Conservation (phyloP, 352 stramenopile species). For the Blastocystis sp. region DNA sequence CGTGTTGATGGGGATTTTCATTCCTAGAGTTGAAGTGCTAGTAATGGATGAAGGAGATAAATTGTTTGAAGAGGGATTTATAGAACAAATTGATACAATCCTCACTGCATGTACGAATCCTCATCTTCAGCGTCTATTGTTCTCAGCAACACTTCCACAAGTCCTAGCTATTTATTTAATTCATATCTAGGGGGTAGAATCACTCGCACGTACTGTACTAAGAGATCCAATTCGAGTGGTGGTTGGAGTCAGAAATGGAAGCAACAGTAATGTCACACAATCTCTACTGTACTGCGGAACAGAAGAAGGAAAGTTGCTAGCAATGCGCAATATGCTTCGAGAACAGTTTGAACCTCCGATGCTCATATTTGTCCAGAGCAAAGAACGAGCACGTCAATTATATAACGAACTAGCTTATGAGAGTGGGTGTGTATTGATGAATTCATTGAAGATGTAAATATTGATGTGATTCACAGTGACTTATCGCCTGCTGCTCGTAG, state of each 20-base stretch:
- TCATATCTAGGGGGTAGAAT: conserved; percentile 78
- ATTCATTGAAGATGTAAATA: conserved; percentile 72
- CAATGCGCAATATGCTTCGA: conserved; percentile 86
- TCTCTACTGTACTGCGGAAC: conserved; percentile 95
- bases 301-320: conserved; percentile 97
- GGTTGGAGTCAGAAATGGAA: conserved; percentile 86
- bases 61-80: conserved; percentile 86
- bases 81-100: conserved; percentile 92
- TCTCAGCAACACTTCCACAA: conserved; percentile 93
- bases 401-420: conserved; percentile 97
- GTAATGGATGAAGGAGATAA: conserved; percentile 97
- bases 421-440: conserved; percentile 75
- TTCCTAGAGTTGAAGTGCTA: conserved; percentile 87
- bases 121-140: conserved; percentile 85
- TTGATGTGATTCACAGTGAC: conserved; percentile 95
- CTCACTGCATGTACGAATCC: conserved; percentile 82
- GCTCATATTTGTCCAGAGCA: conserved; percentile 96
- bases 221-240: conserved; percentile 89
- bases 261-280: conserved; percentile 83
- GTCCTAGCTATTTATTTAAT: not conserved
- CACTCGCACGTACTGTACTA: conserved; percentile 91
- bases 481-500: conserved; percentile 86
- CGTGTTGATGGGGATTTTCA: too few species aligned
- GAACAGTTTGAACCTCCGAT: conserved; percentile 88
- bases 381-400: conserved; percentile 93